phyloP scores from a whole-genome alignment of 2,329 filamentous ascomycete species.

The Talaromyces marneffei region DNA sequence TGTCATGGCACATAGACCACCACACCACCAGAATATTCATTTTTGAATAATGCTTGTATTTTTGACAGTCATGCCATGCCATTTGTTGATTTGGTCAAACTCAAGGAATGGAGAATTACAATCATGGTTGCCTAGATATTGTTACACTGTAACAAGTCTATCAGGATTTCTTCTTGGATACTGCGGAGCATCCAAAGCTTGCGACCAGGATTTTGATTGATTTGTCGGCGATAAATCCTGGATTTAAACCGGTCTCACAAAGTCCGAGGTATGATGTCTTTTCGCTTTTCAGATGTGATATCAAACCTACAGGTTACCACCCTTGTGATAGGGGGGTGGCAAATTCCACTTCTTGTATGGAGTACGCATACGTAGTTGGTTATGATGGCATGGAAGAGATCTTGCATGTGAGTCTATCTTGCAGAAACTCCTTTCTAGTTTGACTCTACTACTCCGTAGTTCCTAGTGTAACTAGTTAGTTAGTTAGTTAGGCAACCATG shows the following conservation, averaged over 20 bases:
- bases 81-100: not conserved
- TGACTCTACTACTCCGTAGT: not conserved
- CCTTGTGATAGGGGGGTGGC: not conserved
- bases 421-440: not conserved
- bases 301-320: not conserved
- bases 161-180: not conserved
- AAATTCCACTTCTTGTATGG: not conserved
- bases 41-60: not conserved
- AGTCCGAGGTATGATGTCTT: not conserved
- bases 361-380: not conserved
- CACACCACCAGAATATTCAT: not conserved
- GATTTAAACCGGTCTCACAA: slow-evolving; percentile 1
- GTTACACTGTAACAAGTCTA: not conserved
- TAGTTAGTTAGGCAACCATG: not conserved
- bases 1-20: not conserved
- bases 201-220: not conserved
- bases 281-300: not conserved
- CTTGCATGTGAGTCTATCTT: slow-evolving; percentile 12
- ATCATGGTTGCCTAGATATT: not conserved
- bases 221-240: not conserved
- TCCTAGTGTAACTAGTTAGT: too few species aligned
- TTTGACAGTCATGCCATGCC: not conserved
- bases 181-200: not conserved
- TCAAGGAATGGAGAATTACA: not conserved
- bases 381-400: slow-evolving; percentile 3